Conservation (phyloP, 2,329 filamentous ascomycete species). For the Corniculantispora saksenae region DNA sequence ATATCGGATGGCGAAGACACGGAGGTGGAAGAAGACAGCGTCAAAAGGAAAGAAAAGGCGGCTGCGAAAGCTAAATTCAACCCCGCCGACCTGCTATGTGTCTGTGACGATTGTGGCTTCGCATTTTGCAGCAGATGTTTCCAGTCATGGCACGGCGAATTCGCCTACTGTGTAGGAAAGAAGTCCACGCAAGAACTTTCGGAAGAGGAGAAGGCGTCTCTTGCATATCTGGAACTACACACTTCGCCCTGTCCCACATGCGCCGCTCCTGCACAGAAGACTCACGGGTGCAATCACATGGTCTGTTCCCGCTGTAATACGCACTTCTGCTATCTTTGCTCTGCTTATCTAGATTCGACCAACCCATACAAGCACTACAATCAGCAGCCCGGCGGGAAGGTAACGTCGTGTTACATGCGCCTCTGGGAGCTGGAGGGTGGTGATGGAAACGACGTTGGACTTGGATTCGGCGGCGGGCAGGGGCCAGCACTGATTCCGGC, state of each 20-base stretch:
- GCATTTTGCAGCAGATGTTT: constrained; percentile 76
- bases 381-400: constrained; percentile 49
- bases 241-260: constrained; percentile 91
- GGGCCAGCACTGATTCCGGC: constrained; percentile 22
- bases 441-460: constrained; percentile 60
- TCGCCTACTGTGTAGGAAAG: constrained; percentile 67
- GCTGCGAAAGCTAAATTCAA: constrained; percentile 36
- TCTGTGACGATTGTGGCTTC: constrained; percentile 87
- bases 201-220: constrained; percentile 80
- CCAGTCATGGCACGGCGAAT: constrained; percentile 91
- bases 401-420: constrained; percentile 75
- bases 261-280: constrained; percentile 81
- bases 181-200: constrained; percentile 70
- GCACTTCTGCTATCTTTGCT: constrained; percentile 95
- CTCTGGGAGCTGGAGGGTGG: constrained; percentile 89
- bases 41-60: constrained; percentile 24
- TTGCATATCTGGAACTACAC: constrained; percentile 79
- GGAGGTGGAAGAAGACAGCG: constrained; percentile 41
- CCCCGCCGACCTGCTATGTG: constrained; percentile 66
- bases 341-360: constrained; percentile 75
- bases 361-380: constrained; percentile 94
- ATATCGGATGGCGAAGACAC: constrained; percentile 50
- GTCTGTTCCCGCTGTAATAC: constrained; percentile 85
- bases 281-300: constrained; percentile 96
- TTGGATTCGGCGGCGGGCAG: constrained; percentile 44